These are phyloP conservation scores for Strobilomyces echinocephalus DNA, from an alignment of 768 basidiomycete species.

Conservation along the genomic window DNA sequence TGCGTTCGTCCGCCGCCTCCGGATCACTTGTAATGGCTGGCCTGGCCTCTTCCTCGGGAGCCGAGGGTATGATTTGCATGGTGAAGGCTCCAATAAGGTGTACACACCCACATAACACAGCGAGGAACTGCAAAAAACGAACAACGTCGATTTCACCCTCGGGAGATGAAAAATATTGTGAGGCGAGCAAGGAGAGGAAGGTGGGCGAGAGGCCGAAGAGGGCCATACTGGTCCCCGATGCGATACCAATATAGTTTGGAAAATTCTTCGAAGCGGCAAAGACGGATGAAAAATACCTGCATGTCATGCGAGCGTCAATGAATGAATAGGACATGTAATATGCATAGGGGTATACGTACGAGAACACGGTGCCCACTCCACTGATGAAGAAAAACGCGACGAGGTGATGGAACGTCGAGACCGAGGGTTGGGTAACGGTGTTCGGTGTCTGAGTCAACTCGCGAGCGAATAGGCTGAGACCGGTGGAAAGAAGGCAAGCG, in stretches of 20 bases:
- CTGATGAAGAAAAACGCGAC: conserved; percentile 56
- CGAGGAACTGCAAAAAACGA: conserved; percentile 54
- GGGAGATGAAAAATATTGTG: conserved; percentile 51
- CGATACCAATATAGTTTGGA: conserved; percentile 57
- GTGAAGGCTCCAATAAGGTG: conserved; percentile 52
- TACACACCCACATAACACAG: conserved; percentile 46
- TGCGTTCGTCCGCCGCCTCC: conserved; percentile 26
- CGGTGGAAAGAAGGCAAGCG: conserved; percentile 51
- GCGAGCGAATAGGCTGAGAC: conserved; percentile 59
- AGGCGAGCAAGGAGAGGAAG: conserved; percentile 62
- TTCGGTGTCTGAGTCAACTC: conserved; percentile 49
- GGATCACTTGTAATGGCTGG: conserved; percentile 5
- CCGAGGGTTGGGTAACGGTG: conserved; percentile 33
- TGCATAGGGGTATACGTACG: conserved; percentile 43
- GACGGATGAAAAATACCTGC: conserved; percentile 64
- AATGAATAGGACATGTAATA: neutral
- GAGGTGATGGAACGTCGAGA: conserved; percentile 47
- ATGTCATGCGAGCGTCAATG: neutral
- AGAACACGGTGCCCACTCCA: conserved; percentile 67
- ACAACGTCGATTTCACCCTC: conserved; percentile 43
- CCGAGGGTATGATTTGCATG: conserved; percentile 27
- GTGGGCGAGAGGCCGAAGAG: conserved; percentile 81
- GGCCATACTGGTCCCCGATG: conserved; percentile 63
- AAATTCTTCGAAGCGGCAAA: conserved; percentile 74
- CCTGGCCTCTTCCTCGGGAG: conserved; percentile 4